phyloP scores from a whole-genome alignment of 2,329 filamentous ascomycete species.

The Trichoderma sp. region DNA sequence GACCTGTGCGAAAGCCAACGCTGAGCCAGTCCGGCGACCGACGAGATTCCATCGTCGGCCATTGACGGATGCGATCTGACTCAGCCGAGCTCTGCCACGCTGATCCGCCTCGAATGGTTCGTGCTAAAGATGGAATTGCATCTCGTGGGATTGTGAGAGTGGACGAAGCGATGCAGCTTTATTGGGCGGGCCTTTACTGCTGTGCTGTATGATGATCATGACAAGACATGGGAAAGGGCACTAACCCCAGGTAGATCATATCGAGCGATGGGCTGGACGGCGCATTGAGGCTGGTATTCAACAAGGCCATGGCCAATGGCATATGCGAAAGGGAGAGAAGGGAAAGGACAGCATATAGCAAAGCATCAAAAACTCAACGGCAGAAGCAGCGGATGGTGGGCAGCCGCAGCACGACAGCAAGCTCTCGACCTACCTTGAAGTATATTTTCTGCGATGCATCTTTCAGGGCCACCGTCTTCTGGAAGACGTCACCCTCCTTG shows the following conservation, averaged over 20 bases:
- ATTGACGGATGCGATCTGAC: slow-evolving; percentile 1
- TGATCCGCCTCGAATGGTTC: slow-evolving; percentile 3
- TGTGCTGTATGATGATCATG: not conserved
- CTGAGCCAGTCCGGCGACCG: not conserved
- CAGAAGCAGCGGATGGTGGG: not conserved
- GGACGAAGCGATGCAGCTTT: slow-evolving; percentile 3
- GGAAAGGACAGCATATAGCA: not conserved
- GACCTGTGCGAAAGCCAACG: not conserved
- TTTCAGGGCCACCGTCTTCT: slow-evolving; percentile 77
- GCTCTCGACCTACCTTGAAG: slow-evolving; percentile 77
- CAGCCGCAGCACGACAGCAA: slow-evolving; percentile 26
- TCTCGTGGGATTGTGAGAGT: not conserved
- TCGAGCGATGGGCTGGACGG: slow-evolving; percentile 3
- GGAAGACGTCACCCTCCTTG: slow-evolving; percentile 70
- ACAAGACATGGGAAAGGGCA: slow-evolving; percentile 8
- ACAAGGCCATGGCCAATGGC: not conserved
- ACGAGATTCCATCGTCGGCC: not conserved
- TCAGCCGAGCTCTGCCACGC: slow-evolving; percentile 4
- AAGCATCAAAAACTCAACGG: not conserved
- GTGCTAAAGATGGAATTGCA: not conserved
- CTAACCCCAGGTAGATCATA: slow-evolving; percentile 6
- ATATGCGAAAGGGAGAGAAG: not conserved
- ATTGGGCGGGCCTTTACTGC: slow-evolving; percentile 6
- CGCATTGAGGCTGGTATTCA: slow-evolving; percentile 1
- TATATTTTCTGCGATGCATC: slow-evolving; percentile 70